Conservation (phyloP, 176 grass and related monocot species). For the Musa itinerans region DNA sequence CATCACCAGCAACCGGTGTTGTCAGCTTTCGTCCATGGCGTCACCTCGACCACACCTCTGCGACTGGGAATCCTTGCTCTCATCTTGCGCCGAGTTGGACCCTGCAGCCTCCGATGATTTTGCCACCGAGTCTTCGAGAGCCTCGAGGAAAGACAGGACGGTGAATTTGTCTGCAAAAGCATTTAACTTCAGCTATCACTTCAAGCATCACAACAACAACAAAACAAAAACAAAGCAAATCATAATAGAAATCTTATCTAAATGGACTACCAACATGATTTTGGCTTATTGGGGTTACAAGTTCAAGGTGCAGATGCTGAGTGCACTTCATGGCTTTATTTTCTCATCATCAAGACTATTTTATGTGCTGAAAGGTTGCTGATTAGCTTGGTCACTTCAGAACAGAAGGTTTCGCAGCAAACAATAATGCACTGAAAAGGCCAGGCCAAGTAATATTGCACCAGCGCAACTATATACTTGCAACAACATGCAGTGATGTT, state of each 20-base stretch:
- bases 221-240: background rate
- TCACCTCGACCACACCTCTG: conserved; percentile 35
- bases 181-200: background rate
- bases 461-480: too few relatives aligned
- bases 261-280: background rate
- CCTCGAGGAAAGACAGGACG: conserved; percentile 83
- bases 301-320: too few relatives aligned
- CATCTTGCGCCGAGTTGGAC: background rate
- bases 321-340: background rate
- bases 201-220: too few relatives aligned
- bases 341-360: background rate
- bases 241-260: background rate
- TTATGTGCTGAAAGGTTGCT: too few relatives aligned
- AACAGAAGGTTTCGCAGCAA: too few relatives aligned
- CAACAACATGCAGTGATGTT: too few relatives aligned
- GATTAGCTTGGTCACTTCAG: too few relatives aligned
- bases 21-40: conserved; percentile 80
- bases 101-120: conserved; percentile 31
- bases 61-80: conserved; percentile 11
- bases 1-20: background rate
- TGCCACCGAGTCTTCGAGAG: conserved; percentile 65
- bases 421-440: too few relatives aligned
- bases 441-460: too few relatives aligned
- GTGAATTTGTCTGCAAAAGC: conserved; percentile 69
- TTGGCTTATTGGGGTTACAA: background rate